Conservation (phyloP, 495 filamentous ascomycete species). For the Aspergillus heteromorphus region DNA sequence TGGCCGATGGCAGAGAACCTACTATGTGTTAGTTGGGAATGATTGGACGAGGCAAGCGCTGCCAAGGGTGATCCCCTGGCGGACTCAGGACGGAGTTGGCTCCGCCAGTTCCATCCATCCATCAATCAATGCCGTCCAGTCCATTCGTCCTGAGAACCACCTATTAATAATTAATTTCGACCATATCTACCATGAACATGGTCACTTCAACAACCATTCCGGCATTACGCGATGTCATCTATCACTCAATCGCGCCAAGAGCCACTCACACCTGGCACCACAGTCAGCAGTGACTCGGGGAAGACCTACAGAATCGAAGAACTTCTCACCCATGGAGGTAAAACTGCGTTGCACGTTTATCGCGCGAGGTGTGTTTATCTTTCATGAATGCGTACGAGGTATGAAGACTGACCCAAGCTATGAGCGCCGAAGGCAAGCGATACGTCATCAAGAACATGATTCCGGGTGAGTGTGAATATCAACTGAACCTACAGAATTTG, state of each 20-base stretch:
- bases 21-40: too few relatives aligned
- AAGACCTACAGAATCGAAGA: constrained; percentile 18
- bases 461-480: constrained; percentile 33
- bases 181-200: too few relatives aligned
- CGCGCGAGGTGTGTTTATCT: constrained; percentile 15
- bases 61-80: too few relatives aligned
- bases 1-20: too few relatives aligned
- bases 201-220: too few relatives aligned
- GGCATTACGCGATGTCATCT: background rate
- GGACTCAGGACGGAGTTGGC: too few relatives aligned
- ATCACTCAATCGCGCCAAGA: background rate
- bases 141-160: too few relatives aligned
- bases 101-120: too few relatives aligned
- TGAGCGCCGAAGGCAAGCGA: constrained; percentile 30
- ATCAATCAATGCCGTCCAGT: too few relatives aligned
- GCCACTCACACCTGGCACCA: constrained; percentile 5
- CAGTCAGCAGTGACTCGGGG: constrained; percentile 17
- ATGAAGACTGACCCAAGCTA: background rate
- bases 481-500: constrained; percentile 28
- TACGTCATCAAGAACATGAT: constrained; percentile 37
- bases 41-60: too few relatives aligned
- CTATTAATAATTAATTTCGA: too few relatives aligned
- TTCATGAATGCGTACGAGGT: background rate
- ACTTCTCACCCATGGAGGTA: constrained; percentile 9
- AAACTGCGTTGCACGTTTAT: constrained; percentile 22